Base-by-base conservation (phyloP, 352 stramenopile genomes). In the Thalassiosira livingstoniorum region DNA sequence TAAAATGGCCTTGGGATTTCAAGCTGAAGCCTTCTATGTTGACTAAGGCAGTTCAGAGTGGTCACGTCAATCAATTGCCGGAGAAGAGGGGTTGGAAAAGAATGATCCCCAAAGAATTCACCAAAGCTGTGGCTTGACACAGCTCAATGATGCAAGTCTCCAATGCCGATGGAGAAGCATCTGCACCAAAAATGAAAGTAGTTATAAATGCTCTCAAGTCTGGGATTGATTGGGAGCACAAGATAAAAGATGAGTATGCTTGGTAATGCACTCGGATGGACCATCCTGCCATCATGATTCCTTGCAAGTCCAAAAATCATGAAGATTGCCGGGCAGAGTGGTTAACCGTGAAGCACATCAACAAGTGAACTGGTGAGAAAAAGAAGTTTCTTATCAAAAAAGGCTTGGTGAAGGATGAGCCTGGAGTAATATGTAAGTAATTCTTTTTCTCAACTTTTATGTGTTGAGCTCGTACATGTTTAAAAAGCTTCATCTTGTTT, bases 241-340 rank as follows among this genome's bases (percentile, higher is more conserved):
- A 78, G 39, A 31, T 78, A 0, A 70, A 57, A 60, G 21, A 23
- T n/a, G 69, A 78, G 5, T 69, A 62, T 18, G 58, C n/a, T 32
- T 51, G 42, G 42, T 18, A 18, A 18, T 18, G 18, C 10, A 51
- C 42, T 10, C 42, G 42, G 10, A 18, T 18, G 10, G 18, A 51
- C 10, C 42, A 18, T 51, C 42, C 42, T 18, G 42, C 10, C 10
- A 10, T 51, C 18, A 18, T 51, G 10, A 51, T 51, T 18, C 42
- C 42, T 51, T 10, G 10, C 18, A 58, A 58, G n/a, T 11, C 47
- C 27, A 58, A 58, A n/a, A 58, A 58, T n/a, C 47, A 58, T 5
- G n/a, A 58, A n/a, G 47, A 58, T 58, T 10, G 11, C 4, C 5
- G n/a, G 27, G 47, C 47, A 58, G 47, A 58, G 7, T 58, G 47